phyloP scores from a whole-genome alignment of 371 early-diverging fungal species.

The Mortierella sp. region DNA sequence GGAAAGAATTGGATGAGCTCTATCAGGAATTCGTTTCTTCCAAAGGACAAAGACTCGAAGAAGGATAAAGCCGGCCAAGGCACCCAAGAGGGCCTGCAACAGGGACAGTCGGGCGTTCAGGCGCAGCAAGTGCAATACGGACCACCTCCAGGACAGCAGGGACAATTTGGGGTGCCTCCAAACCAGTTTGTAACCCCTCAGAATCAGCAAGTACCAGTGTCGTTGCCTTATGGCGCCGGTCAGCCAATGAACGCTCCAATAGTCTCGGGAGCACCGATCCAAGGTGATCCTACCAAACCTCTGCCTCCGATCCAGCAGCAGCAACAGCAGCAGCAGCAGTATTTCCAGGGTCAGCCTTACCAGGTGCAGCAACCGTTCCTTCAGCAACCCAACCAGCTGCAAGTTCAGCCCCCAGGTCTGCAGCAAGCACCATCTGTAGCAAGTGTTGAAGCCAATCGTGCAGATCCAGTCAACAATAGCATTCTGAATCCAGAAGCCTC shows the following conservation, averaged over 20 bases:
- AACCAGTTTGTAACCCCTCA: constrained; percentile 8
- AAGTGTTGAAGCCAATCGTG: not conserved
- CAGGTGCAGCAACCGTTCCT: constrained; percentile 19
- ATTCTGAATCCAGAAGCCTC: constrained; percentile 5
- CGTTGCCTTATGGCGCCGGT: constrained; percentile 1
- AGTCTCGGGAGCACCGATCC: constrained; percentile 3
- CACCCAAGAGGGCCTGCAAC: constrained; percentile 15
- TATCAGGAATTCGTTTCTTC: constrained; percentile 22
- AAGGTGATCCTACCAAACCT: not conserved
- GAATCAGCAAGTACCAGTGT: constrained; percentile 14
- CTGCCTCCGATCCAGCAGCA: constrained; percentile 21
- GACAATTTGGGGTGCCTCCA: constrained; percentile 11
- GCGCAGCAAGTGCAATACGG: constrained; percentile 16
- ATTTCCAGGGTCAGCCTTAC: constrained; percentile 9
- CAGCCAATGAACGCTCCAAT: constrained; percentile 12
- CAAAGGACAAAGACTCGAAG: constrained; percentile 28
- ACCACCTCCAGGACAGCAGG: constrained; percentile 16
- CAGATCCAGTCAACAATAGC: constrained; percentile 17
- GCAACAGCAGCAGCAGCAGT: constrained; percentile 9
- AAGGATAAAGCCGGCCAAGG: constrained; percentile 25
- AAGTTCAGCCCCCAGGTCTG: not conserved
- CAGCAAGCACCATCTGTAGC: constrained; percentile 12
- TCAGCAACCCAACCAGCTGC: constrained; percentile 30
- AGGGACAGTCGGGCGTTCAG: constrained; percentile 1
- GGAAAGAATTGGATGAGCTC: constrained; percentile 36